Evolutionary conservation across 73 alveolate genomes (phyloP), one percentile per base, ranked within the genome.

Genomic region (Paramecium caudatum): DNA sequence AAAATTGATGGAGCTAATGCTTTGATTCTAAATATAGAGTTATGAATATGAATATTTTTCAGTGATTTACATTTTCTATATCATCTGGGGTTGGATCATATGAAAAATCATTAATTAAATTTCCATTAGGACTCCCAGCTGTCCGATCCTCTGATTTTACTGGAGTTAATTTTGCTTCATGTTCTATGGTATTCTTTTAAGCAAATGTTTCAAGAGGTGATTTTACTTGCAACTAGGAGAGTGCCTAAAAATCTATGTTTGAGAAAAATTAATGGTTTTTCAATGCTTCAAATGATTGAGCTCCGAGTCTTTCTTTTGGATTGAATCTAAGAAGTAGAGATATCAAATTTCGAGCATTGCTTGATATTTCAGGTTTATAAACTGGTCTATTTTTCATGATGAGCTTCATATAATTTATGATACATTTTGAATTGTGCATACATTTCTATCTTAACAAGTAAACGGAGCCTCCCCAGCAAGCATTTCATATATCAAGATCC

Each of bases 381-480:
- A 74, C 55, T 15, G 88, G 88, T 43, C 32, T 74, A 13, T 74
- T 74, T 17, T n/a, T 8, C 88, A 74, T 74, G 19, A 74, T 74
- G 19, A 27, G 43, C 88, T 74, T 27, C 0, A 6, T 17, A 15
- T 8, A 43, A 16, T 39, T 8, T 4, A 41, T 19, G 13, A 41
- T 74, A 74, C 88, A 74, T 15, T 21, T 74, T 74, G 21, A 4
- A 74, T 70, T 12, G 23, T 36, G 4, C 47, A 27, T 13, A 45
- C 46, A 74, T 74, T 74, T 0, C 88, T 45, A 23, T 74, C 88
- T 74, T 37, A 41, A 39, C 47, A 30, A 3, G 41, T 41, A 45
- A 74, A 74, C 7, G 88, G 88, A 2, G 88, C 69, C n/a, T 74
- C n/a, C 6, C 88, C 88, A 21, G 88, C 25, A 1, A 74, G 45